phyloP scores from a whole-genome alignment of 169 alveolate species.

The Eimeria sp. region DNA sequence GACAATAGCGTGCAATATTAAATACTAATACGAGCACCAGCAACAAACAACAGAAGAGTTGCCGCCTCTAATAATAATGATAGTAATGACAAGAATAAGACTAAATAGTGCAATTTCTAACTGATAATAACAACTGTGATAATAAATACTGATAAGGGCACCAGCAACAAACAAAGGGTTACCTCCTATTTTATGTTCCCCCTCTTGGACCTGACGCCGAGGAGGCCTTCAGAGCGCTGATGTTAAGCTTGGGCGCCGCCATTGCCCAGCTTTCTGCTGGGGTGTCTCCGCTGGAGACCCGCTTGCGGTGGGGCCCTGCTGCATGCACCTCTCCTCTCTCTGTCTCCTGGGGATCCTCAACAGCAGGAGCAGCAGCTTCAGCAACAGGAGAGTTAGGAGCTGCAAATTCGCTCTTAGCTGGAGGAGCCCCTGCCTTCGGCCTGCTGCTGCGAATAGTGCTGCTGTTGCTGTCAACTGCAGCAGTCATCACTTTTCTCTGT shows the following conservation, averaged over 20 bases:
- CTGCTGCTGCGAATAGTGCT: neutral
- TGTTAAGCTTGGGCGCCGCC: slow-evolving; percentile 33
- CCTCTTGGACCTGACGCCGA: too few species aligned
- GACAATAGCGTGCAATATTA: too few species aligned
- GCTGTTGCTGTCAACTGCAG: neutral
- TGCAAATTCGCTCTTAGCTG: neutral
- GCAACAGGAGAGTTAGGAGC: neutral
- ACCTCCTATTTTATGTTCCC: too few species aligned
- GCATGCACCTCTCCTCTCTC: neutral
- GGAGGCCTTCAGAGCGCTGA: neutral
- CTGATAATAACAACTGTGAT: too few species aligned
- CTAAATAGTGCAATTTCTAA: too few species aligned
- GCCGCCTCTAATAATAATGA: too few species aligned
- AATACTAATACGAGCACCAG: too few species aligned
- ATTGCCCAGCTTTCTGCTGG: slow-evolving; percentile 57
- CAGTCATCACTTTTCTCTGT: neutral
- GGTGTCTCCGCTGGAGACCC: slow-evolving; percentile 3
- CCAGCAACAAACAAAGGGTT: too few species aligned
- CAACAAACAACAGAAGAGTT: too few species aligned
- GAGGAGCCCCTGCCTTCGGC: neutral
- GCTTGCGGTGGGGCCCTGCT: slow-evolving; percentile 30
- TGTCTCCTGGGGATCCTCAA: neutral
- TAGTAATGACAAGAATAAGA: too few species aligned
- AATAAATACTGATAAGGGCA: too few species aligned
- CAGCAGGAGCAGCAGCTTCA: neutral